Percentiles rank a stretch among this genome's conserved stretches.
These are phyloP conservation scores for Rhodotorula toruloides DNA, from an alignment of 768 basidiomycete genomes.

Conservation along the genomic window DNA sequence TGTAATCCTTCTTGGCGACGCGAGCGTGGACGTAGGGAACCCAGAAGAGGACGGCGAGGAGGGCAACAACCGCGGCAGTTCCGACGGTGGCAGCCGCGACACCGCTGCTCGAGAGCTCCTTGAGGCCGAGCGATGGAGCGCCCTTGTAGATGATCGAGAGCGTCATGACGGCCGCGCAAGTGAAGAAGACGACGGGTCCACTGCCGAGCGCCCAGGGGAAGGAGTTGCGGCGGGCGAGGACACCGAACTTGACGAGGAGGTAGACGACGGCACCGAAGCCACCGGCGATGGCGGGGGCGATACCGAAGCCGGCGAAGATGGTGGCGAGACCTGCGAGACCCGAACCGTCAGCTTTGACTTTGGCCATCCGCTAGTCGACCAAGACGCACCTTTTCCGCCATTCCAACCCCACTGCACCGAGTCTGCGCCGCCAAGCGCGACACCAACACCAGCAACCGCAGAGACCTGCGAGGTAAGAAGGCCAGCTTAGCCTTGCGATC, in stretches of 20 bases:
- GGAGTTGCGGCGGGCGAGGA: constrained; percentile 46
- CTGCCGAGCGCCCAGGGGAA: constrained; percentile 45
- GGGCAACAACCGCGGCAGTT: constrained; percentile 46
- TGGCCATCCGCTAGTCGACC: too few species aligned
- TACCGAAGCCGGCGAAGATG: constrained; percentile 45
- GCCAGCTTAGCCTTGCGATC: too few species aligned
- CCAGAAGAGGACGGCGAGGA: constrained; percentile 49
- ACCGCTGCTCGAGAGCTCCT: constrained; percentile 43
- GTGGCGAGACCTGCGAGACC: constrained; percentile 38
- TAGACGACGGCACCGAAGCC: constrained; percentile 47
- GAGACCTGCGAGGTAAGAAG: constrained; percentile 46
- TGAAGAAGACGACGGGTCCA: constrained; percentile 43
- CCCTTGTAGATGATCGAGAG: constrained; percentile 48
- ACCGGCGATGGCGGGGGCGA: constrained; percentile 46
- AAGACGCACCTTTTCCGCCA: constrained; percentile 48
- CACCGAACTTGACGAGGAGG: constrained; percentile 46
- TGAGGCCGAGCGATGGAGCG: constrained; percentile 47
- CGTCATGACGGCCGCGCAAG: constrained; percentile 46
- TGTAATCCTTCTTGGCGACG: constrained; percentile 51
- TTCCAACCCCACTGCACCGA: constrained; percentile 52
- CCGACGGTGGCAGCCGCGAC: constrained; percentile 48
- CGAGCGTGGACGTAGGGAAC: constrained; percentile 49
- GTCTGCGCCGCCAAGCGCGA: constrained; percentile 47
- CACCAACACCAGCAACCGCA: constrained; percentile 51
- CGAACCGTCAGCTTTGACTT: constrained; percentile 4